A percentile compares a stretch with the other conserved stretches of the same genome.
phyloP scores from a whole-genome alignment of 495 filamentous ascomycete species.

The Recurvomyces mirabilis region DNA sequence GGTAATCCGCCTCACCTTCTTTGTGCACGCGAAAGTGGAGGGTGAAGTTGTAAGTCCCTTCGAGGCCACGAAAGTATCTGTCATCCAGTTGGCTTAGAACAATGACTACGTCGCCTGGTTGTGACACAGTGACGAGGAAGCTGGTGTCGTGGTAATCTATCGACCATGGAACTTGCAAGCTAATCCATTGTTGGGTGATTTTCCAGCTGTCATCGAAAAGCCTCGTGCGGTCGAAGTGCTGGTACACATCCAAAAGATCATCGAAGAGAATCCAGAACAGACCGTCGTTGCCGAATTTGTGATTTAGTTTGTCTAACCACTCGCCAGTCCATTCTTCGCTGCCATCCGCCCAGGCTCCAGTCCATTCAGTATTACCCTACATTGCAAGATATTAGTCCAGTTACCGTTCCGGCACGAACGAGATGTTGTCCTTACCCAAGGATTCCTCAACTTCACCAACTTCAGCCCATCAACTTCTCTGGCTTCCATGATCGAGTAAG shows the following conservation, averaged over 20 bases:
- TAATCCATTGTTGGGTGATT: slow-evolving; percentile 73
- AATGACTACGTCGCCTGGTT: slow-evolving; percentile 59
- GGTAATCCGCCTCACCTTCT: slow-evolving; percentile 69
- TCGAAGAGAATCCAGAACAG: slow-evolving; percentile 66
- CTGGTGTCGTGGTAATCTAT: slow-evolving; percentile 73
- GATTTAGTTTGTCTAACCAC: slow-evolving; percentile 67
- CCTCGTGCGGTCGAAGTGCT: slow-evolving; percentile 73
- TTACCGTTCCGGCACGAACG: too few species aligned
- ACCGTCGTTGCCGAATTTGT: slow-evolving; percentile 82
- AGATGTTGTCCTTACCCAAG: slow-evolving; percentile 67
- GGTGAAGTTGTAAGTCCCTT: slow-evolving; percentile 66
- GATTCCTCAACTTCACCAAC: slow-evolving; percentile 68
- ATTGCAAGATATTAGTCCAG: too few species aligned
- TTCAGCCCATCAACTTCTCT: slow-evolving; percentile 62
- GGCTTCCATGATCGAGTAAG: slow-evolving; percentile 79
- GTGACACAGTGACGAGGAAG: slow-evolving; percentile 57
- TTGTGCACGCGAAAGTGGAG: slow-evolving; percentile 69
- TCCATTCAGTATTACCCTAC: slow-evolving; percentile 53
- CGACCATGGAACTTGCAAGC: slow-evolving; percentile 70
- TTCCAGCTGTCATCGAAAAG: slow-evolving; percentile 74
- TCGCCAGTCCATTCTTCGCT: slow-evolving; percentile 84
- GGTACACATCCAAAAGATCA: slow-evolving; percentile 71
- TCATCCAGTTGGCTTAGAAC: slow-evolving; percentile 73
- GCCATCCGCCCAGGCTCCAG: slow-evolving; percentile 45
- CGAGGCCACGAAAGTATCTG: slow-evolving; percentile 71